Percentiles rank a stretch among this genome's conserved stretches.
Evolutionary conservation across 257 asterid genomes (phyloP).

Genomic region (Petrea volubilis): DNA sequence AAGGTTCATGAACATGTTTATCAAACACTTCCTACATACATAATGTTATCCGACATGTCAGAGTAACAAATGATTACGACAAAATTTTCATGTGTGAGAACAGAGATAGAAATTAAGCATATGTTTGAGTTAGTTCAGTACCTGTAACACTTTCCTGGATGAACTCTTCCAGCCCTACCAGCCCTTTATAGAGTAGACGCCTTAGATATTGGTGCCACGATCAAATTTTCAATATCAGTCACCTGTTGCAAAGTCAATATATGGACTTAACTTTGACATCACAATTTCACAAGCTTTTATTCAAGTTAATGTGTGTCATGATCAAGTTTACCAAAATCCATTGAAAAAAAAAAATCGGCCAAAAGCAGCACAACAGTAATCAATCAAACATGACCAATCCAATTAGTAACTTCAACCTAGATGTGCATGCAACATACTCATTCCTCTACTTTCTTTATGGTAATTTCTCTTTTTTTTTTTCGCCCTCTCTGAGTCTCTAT

Average conservation of each 20-base stretch:
- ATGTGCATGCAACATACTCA: background rate
- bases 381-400: background rate
- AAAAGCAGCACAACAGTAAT: background rate
- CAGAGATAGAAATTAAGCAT: conserved; percentile 1
- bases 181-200: conserved; percentile 97
- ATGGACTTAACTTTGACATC: conserved; percentile 7
- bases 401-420: too few relatives aligned
- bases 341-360: background rate
- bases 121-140: conserved; percentile 21
- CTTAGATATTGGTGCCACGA: conserved; percentile 93
- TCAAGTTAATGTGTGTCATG: background rate
- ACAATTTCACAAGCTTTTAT: conserved; percentile 1
- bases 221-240: conserved; percentile 83
- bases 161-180: conserved; percentile 97
- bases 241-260: conserved; percentile 63
- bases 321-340: background rate
- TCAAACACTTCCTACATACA: too few relatives aligned
- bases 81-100: conserved; percentile 1
- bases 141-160: conserved; percentile 99
- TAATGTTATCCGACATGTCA: too few relatives aligned
- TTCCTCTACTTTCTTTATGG: too few relatives aligned
- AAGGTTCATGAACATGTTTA: background rate
- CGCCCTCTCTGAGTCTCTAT: background rate
- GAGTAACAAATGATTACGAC: too few relatives aligned
- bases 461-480: background rate